phyloP scores from a whole-genome alignment of 1,284 basidiomycete genomes.

The Clitocybe nebularis region DNA sequence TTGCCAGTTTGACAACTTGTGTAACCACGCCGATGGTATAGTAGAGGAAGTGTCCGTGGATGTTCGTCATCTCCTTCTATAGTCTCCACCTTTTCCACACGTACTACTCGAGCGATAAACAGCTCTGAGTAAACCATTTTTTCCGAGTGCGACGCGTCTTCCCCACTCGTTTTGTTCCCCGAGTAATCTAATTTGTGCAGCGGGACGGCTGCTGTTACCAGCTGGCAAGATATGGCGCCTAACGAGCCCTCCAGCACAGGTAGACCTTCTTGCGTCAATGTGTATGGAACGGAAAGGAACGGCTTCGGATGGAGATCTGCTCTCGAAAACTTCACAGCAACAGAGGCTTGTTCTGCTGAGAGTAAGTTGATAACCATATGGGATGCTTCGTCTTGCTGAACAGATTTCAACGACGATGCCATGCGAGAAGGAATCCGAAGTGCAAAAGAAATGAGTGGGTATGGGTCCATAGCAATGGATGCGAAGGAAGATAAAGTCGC shows the following conservation, averaged over 20 bases:
- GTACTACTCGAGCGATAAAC: conserved; percentile 40
- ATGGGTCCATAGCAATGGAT: conserved; percentile 84
- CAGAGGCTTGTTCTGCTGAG: conserved; percentile 51
- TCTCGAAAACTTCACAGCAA: conserved; percentile 59
- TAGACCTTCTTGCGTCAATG: conserved; percentile 31
- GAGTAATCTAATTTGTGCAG: conserved; percentile 22
- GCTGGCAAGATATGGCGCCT: conserved; percentile 23
- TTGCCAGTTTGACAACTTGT: conserved; percentile 27
- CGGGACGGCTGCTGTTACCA: conserved; percentile 19
- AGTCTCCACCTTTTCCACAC: conserved; percentile 31
- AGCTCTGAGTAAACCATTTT: conserved; percentile 35
- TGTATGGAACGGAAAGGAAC: conserved; percentile 40
- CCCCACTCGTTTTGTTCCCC: conserved; percentile 3
- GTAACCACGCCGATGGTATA: conserved; percentile 39
- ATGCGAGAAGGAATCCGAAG: conserved; percentile 86
- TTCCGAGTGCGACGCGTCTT: conserved; percentile 1
- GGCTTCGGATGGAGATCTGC: conserved; percentile 60
- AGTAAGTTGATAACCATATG: conserved; percentile 72
- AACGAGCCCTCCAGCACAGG: conserved; percentile 21
- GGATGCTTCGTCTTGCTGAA: conserved; percentile 24
- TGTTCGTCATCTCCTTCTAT: conserved; percentile 19
- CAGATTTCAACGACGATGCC: conserved; percentile 54
- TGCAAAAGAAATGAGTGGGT: conserved; percentile 84
- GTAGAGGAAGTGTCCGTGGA: conserved; percentile 30
- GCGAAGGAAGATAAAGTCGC: conserved; percentile 91